Evolutionary conservation across 345 rosid genomes (phyloP).

Genomic region (Trapa incisa): DNA sequence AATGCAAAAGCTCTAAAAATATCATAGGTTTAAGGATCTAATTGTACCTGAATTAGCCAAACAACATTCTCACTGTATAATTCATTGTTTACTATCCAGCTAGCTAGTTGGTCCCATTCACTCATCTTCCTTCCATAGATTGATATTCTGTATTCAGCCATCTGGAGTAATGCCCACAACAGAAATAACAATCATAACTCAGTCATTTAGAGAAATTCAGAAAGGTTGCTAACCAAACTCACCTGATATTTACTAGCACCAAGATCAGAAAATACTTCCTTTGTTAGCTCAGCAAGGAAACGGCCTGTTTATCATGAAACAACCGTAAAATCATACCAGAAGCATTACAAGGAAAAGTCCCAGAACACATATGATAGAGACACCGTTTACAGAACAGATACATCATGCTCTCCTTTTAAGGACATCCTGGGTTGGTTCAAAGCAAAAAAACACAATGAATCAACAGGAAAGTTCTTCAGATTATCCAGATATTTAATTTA

Average conservation of each 20-base stretch:
- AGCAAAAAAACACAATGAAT: not conserved
- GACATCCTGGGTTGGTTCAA: not conserved
- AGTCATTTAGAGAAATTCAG: not conserved
- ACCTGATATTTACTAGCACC: constrained; percentile 98
- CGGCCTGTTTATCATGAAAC: constrained; percentile 50
- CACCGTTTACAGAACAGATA: not conserved
- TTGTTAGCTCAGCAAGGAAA: constrained; percentile 88
- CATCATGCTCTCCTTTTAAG: not conserved
- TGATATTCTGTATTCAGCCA: constrained; percentile 98
- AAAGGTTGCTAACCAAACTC: not conserved
- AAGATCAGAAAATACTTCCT: constrained; percentile 86
- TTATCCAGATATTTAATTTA: not conserved
- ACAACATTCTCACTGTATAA: constrained; percentile 93
- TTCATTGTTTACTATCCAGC: constrained; percentile 99
- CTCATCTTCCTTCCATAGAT: constrained; percentile 98
- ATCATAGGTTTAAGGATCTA: not conserved
- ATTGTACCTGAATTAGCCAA: constrained; percentile 94
- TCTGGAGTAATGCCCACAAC: constrained; percentile 32
- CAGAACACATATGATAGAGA: not conserved
- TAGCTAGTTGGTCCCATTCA: constrained; percentile 98
- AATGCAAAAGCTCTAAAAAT: not conserved
- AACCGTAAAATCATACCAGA: not conserved
- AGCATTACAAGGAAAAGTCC: not conserved
- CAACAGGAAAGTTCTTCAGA: not conserved
- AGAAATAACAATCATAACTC: constrained; percentile 13